phyloP scores from a whole-genome alignment of 768 basidiomycete genomes.

The Pisolithus orientalis region DNA sequence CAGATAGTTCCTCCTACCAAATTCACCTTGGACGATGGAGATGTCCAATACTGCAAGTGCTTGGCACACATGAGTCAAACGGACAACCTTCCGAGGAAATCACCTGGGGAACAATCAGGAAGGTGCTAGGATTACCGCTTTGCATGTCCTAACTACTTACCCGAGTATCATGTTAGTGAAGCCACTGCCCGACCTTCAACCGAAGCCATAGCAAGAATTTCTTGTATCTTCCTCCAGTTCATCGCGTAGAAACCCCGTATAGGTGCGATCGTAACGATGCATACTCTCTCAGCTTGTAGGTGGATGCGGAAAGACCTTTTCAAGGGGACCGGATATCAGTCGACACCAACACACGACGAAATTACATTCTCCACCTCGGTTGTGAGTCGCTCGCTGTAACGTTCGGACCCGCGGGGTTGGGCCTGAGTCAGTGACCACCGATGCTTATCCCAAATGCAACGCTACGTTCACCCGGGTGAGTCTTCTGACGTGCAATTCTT shows the following conservation, averaged over 20 bases:
- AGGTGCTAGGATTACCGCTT: not conserved
- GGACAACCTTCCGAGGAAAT: conserved; percentile 20
- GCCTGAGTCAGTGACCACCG: conserved; percentile 22
- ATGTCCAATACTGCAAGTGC: conserved; percentile 44
- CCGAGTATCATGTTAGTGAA: conserved; percentile 13
- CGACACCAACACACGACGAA: conserved; percentile 78
- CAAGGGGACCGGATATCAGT: conserved; percentile 77
- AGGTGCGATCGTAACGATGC: conserved; percentile 39
- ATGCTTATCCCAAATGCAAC: conserved; percentile 74
- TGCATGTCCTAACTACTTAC: not conserved
- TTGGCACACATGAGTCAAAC: conserved; percentile 25
- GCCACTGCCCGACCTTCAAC: conserved; percentile 18
- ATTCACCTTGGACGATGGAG: conserved; percentile 40
- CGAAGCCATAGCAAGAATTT: conserved; percentile 27
- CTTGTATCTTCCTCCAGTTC: conserved; percentile 14
- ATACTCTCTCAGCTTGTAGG: conserved; percentile 25
- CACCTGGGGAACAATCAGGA: conserved; percentile 10
- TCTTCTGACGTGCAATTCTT: conserved; percentile 14
- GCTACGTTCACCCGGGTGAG: conserved; percentile 73
- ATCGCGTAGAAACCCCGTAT: conserved; percentile 25
- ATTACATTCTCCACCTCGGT: conserved; percentile 65
- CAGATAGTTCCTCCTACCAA: conserved; percentile 35
- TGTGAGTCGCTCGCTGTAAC: conserved; percentile 38
- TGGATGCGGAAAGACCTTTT: conserved; percentile 78
- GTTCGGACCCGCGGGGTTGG: conserved; percentile 7